Base-by-base conservation (phyloP, 1,284 basidiomycete genomes). In the Microbotryum silenes-acaulis region DNA sequence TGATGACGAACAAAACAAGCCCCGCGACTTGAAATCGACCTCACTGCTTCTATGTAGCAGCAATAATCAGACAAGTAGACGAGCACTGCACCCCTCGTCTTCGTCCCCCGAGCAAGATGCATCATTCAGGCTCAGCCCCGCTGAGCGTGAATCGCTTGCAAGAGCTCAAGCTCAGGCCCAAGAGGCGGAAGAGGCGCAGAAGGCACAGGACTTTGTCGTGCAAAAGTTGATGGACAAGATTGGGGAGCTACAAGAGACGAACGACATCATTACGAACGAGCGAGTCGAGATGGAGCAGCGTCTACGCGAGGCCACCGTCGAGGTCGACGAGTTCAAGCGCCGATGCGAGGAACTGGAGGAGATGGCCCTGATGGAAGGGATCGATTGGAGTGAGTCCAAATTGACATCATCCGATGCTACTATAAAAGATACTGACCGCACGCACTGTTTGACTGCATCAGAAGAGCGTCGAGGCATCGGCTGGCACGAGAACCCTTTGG, bases 161-260 rank as follows among this genome's bases (percentile, higher is more conserved):
- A 42, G 16, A 18, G 37, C 37, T 42, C 37, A 42, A 18, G 12
- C 37, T 4, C 37, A 42, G 37, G 37, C 37, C 5, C 37, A 42
- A 42, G 37, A 42, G 37, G 37, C 37, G 12, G 37, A 42, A 42
- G 37, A 42, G 6, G 37, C 58, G 48, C 21, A 50, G 21, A 27
- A 68, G 12, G 56, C 58, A 12, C 79, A 87, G 68, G 80, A 81
- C 31, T 79, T 80, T 16, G 77, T 90, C 56, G 81, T 91, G 18
- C 78, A 82, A 1, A 85, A 88, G 72, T 80, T 91, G 5, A 74
- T 90, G 37, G 71, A 77, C n/a, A 91, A 90, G 75, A 86, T 91
- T 56, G 78, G 81, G 31, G 89, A 91, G 72, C 78, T 91, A 0
- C 86, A 90, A 72, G 79, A 85, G 60, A 81, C 87, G 14, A 89